Base-by-base conservation (phyloP, 2,329 filamentous ascomycete genomes). In the Neopestalotiopsis rosae region DNA sequence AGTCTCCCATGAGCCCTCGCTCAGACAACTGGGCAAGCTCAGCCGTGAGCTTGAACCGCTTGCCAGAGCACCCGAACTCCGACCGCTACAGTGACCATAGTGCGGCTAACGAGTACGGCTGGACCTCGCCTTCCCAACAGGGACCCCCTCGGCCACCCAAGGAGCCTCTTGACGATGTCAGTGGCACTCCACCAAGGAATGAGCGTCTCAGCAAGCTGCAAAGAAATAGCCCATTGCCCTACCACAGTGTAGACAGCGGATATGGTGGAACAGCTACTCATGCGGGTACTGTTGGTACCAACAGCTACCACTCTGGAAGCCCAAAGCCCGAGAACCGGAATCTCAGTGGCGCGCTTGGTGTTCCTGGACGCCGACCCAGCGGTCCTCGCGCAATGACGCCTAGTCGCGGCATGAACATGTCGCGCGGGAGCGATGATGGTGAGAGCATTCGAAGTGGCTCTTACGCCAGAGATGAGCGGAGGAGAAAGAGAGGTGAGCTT, bases 11-110 rank as follows among this genome's bases (percentile, higher is more conserved):
- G 81, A 90, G 89, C 38, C 89, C 89, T 3, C 82, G 82, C 66
- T 91, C 89, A 0, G 82, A 88, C 0, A 88, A 91, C 67, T 91
- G 89, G 88, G 88, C 84, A 6, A 86, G 88, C 13, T 91, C 89
- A 1, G 85, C 83, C 61, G 88, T 86, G 49, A 90, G 87, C 71
- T 81, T 91, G 7, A 81, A 86, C 74, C 85, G 88, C 9, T 85
- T 87, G 71, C 82, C 83, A 1, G 78, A 78, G 34, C 79, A 28
- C 24, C 24, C 80, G 65, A 81, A 85, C 73, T 77, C 79, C 68
- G 83, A 86, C 71, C 79, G 84, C 58, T 87, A 87, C 74, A 86
- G 84, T 76, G 83, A 82, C 69, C 80, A 81, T 12, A 85, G 84
- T 74, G 72, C 79, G 10, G 80, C 79, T 28, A 83, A 86, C 57